phyloP scores from a whole-genome alignment of 2,329 filamentous ascomycete species.

The Cladosporium sp. region DNA sequence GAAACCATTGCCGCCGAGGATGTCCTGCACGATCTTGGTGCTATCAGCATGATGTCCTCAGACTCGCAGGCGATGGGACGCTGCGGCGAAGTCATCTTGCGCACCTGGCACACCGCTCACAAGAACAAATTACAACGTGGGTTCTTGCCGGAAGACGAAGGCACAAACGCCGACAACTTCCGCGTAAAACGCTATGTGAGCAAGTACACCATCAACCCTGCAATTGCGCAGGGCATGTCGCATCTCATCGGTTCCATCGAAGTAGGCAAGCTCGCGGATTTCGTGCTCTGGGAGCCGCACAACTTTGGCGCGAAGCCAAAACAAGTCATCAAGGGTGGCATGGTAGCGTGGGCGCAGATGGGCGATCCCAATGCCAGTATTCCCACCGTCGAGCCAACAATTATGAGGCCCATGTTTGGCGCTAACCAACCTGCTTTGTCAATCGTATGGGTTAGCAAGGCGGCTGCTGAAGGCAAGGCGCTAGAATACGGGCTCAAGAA shows the following conservation, averaged over 20 bases:
- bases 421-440: constrained; percentile 58
- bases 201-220: constrained; percentile 96
- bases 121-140: constrained; percentile 93
- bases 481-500: constrained; percentile 72
- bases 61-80: constrained; percentile 97
- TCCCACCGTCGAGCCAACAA: constrained; percentile 79
- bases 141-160: constrained; percentile 69
- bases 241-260: constrained; percentile 85
- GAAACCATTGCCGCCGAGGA: constrained; percentile 97
- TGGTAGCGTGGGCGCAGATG: constrained; percentile 82
- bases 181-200: constrained; percentile 87
- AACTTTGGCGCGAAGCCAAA: constrained; percentile 85
- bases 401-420: constrained; percentile 83
- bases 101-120: constrained; percentile 95
- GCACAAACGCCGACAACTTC: constrained; percentile 79
- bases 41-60: constrained; percentile 95
- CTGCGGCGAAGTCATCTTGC: constrained; percentile 85
- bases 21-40: constrained; percentile 88
- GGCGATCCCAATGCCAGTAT: constrained; percentile 59
- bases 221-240: constrained; percentile 82
- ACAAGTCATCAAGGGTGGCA: constrained; percentile 78
- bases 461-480: constrained; percentile 65
- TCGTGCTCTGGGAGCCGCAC: constrained; percentile 80
- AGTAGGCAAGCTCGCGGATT: constrained; percentile 82
- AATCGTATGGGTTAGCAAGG: constrained; percentile 77